Percentiles rank a stretch among this genome's conserved stretches.
Evolutionary conservation across 495 filamentous ascomycete species (phyloP).

Genomic region (Gamarada debralockiae): DNA sequence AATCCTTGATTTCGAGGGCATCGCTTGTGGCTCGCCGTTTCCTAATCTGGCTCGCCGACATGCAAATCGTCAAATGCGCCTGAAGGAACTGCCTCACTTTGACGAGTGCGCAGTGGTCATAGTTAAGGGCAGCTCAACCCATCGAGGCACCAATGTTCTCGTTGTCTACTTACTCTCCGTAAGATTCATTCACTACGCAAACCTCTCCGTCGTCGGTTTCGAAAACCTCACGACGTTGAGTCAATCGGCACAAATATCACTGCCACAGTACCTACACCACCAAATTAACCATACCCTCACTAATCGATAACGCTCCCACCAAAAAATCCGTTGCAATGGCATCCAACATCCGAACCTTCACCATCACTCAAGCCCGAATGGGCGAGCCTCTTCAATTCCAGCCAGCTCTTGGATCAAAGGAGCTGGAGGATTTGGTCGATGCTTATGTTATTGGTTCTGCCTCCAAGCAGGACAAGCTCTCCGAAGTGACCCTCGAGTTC

Average conservation of each 20-base stretch:
- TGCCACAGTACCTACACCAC: not conserved
- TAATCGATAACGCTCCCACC: no score
- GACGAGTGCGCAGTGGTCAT: not conserved
- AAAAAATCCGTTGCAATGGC: constrained; percentile 30
- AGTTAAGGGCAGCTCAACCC: not conserved
- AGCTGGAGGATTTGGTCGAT: constrained; percentile 50
- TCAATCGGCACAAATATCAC: not conserved
- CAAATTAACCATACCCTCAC: not conserved
- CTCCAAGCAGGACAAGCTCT: constrained; percentile 48
- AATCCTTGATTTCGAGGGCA: no score
- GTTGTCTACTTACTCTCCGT: not conserved
- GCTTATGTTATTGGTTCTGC: constrained; percentile 44
- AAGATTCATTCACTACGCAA: not conserved
- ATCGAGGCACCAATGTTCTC: constrained; percentile 8
- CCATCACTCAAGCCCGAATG: constrained; percentile 39
- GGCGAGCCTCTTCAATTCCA: constrained; percentile 49
- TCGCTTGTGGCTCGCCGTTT: constrained; percentile 9
- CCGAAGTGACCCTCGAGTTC: constrained; percentile 50
- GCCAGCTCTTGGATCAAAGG: constrained; percentile 46
- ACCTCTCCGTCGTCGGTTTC: constrained; percentile 6
- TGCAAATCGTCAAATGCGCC: not conserved
- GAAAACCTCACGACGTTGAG: not conserved
- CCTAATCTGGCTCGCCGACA: constrained; percentile 10
- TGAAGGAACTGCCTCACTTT: not conserved
- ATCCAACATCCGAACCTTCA: constrained; percentile 36